Percentiles rank a stretch among this genome's conserved stretches.
Conservation (phyloP, 768 basidiomycete genomes). For the Termitomyces sp. region DNA sequence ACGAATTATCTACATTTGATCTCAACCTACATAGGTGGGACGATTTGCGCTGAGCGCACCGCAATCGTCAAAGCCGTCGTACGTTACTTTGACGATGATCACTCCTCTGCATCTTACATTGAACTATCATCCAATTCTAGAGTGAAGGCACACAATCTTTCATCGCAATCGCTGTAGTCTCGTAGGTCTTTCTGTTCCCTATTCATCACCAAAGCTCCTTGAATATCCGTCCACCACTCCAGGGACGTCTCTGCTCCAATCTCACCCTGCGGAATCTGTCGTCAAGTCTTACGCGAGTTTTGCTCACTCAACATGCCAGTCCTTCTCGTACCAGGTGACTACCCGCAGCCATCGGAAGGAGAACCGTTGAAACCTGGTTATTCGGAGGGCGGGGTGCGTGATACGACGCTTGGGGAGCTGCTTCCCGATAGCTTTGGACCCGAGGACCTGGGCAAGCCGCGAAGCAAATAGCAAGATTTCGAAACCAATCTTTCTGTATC, state of each 20-base stretch:
- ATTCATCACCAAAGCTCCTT: neutral
- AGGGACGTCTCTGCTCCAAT: slow-evolving; percentile 67
- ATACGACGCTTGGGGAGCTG: slow-evolving; percentile 67
- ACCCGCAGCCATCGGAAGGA: slow-evolving; percentile 33
- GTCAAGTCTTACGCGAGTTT: slow-evolving; percentile 88
- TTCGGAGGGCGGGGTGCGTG: slow-evolving; percentile 48
- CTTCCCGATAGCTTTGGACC: slow-evolving; percentile 89
- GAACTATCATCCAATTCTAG: slow-evolving; percentile 30
- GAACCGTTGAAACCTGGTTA: slow-evolving; percentile 31
- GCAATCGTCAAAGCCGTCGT: slow-evolving; percentile 94
- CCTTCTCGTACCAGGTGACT: slow-evolving; percentile 64
- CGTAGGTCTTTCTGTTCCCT: slow-evolving; percentile 38
- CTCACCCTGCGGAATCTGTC: slow-evolving; percentile 92
- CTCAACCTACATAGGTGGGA: slow-evolving; percentile 50
- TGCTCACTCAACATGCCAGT: slow-evolving; percentile 70
- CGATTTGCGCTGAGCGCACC: slow-evolving; percentile 93
- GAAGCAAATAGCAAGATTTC: slow-evolving; percentile 10
- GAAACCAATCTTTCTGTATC: neutral
- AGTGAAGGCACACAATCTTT: slow-evolving; percentile 76
- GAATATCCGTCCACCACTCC: neutral
- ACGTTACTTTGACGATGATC: slow-evolving; percentile 19
- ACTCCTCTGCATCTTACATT: neutral
- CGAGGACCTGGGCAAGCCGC: slow-evolving; percentile 61
- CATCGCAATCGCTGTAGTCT: slow-evolving; percentile 72
- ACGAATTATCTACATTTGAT: neutral